Base-by-base conservation (phyloP, 2,329 filamentous ascomycete genomes). In the Colletotrichum gigasporum region DNA sequence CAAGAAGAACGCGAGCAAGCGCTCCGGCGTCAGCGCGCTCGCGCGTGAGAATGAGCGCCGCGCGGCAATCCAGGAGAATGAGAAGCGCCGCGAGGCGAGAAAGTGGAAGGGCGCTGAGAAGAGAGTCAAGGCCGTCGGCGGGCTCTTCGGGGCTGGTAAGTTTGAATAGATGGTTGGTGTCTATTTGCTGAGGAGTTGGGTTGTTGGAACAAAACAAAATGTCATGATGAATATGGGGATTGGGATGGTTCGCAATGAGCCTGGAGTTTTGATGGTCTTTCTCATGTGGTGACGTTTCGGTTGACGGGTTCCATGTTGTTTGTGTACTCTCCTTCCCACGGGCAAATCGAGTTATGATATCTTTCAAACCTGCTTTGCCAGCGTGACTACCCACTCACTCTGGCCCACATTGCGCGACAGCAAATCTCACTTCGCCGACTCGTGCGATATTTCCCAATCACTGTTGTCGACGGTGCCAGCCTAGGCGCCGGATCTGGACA, bases 21-120 rank as follows among this genome's bases (percentile, higher is more conserved):
- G 80, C 70, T 88, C 85, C 26, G 87, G 87, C 18, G 79, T 90
- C 63, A 85, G 86, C 70, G 87, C 83, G 65, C 87, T 90, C 68
- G 85, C 85, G 8, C 78, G 87, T 26, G 86, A 88, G 75, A 87
- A 78, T 54, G 87, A 89, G 73, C 79, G 85, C 55, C 77, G 80
- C 52, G 85, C 85, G 12, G 81, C 81, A 65, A 72, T 89, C 51
- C 79, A 83, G 30, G 85, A 89, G 75, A 83, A 75, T 48, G 87
- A 90, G 77, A 81, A 81, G 72, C 80, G 84, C 71, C 80, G 87
- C 65, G 84, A 89, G 78, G 82, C 83, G 72, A 86, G 78, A 75
- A 86, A 86, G 78, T 81, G 81, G 57, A 84, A 82, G 73, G 86
- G 86, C 1, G 87, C 84, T 1, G 84, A 87, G 76, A 84, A 78